These are phyloP conservation scores for Salvia miltiorrhiza DNA, from an alignment of 257 asterid genomes.

Conservation along the genomic window DNA sequence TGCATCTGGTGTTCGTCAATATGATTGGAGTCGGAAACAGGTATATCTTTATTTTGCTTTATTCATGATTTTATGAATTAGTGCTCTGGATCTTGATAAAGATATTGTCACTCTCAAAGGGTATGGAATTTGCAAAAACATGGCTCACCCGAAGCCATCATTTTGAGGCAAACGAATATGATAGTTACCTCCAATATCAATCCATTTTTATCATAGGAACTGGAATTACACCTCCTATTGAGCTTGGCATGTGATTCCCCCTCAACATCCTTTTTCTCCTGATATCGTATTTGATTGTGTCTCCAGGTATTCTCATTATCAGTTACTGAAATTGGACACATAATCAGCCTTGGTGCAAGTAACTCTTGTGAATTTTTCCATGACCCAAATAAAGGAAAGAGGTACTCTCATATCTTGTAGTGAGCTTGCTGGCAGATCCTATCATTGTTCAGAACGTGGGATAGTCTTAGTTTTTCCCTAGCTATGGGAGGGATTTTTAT, in stretches of 20 bases:
- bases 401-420: conserved; percentile 38
- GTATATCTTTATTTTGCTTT: conserved; percentile 29
- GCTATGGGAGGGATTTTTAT: not conserved
- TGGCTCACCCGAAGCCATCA: conserved; percentile 1
- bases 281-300: conserved; percentile 20
- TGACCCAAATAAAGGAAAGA: conserved; percentile 82
- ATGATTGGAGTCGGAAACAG: conserved; percentile 97
- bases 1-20: conserved; percentile 83
- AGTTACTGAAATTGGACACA: conserved; percentile 70
- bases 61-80: not conserved
- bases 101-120: not conserved
- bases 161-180: not conserved
- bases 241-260: not conserved
- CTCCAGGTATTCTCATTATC: conserved; percentile 83
- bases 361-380: conserved; percentile 96
- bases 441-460: not conserved
- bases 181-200: not conserved
- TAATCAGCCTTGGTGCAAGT: conserved; percentile 80
- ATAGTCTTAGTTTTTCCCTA: not conserved
- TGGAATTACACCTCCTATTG: not conserved
- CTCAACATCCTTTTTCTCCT: not conserved
- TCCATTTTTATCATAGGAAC: not conserved
- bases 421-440: conserved; percentile 8
- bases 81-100: not conserved
- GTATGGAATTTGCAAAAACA: not conserved